phyloP scores from a whole-genome alignment of 1,284 basidiomycete genomes.

The Moesziomyces sp. region DNA sequence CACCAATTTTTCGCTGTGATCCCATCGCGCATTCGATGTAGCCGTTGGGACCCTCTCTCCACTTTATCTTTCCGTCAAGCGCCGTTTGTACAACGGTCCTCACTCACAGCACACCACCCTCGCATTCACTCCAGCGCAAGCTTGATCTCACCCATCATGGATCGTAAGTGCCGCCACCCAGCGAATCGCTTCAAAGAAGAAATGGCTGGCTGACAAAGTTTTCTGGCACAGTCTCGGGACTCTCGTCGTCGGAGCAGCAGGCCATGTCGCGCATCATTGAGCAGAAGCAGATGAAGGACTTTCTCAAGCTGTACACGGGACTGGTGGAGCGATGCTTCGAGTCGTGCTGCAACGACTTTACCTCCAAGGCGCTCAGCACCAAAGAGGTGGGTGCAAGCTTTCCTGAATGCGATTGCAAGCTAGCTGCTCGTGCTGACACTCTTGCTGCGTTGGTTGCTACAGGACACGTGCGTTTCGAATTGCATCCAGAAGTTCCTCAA shows the following conservation, averaged over 20 bases:
- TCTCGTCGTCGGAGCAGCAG: constrained; percentile 62
- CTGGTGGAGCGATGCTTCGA: constrained; percentile 96
- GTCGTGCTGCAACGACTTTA: constrained; percentile 95
- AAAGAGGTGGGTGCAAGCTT: constrained; percentile 80
- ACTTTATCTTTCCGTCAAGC: no score
- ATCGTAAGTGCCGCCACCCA: constrained; percentile 30
- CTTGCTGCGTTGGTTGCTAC: not conserved
- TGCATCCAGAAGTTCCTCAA: constrained; percentile 94
- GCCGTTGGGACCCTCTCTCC: no score
- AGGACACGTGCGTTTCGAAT: constrained; percentile 74
- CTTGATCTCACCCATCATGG: constrained; percentile 32
- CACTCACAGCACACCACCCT: not conserved
- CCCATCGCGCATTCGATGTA: not conserved
- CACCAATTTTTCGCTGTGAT: not conserved
- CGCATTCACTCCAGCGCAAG: constrained; percentile 6
- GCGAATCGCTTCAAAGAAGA: no score
- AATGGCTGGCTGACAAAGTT: constrained; percentile 1
- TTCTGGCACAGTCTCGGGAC: constrained; percentile 57
- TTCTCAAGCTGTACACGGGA: constrained; percentile 93
- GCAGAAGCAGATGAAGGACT: constrained; percentile 90
- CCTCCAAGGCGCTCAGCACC: constrained; percentile 87
- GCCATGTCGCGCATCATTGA: constrained; percentile 66
- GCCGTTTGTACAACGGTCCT: not conserved
- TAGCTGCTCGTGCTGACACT: not conserved
- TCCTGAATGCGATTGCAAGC: no score